Base-by-base conservation (phyloP, 495 filamentous ascomycete genomes). In the Penicillium fimorum region DNA sequence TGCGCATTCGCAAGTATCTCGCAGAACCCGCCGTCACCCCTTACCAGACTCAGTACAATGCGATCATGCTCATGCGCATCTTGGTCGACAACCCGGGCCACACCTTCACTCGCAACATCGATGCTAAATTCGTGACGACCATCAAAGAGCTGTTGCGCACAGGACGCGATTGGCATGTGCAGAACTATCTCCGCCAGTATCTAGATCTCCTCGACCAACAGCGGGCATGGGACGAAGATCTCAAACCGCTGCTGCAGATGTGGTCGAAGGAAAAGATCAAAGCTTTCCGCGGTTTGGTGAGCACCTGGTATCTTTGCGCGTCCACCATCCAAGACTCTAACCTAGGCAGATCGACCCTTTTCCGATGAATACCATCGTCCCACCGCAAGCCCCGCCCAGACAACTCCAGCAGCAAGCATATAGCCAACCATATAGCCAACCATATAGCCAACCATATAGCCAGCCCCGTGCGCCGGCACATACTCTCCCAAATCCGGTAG, bases 61-160 rank as follows among this genome's bases (percentile, higher is more conserved):
- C 89, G 50, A 87, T 97, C 62, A 99, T 97, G 95, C 80, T 99
- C 47, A 82, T 92, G 53, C 87, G 94, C 40, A 99, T 99, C 66
- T 78, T 99, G 33, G 78, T 82, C 53, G 92, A 97, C 68, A 97
- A 99, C 70, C 94, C 94, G 0, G 95, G 94, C 24, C 80, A 77
- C 54, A 90, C 85, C 15, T 97, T 99, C 68, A 94, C 92, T 10
- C 80, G 87, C 53, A 91, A 96, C 66, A 64, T 97, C 8, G 93
- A 96, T 65, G 68, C 78, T 55, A 91, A 92, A 61, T 97, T 97
- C 64, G 79, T 87, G 27, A 71, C 83, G 27, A 82, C 84, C 1
- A 71, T 91, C 47, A 94, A 95, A 73, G 86, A 90, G 47, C 72
- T 96, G 30, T 76, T 97, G 25, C 80, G 86, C 43, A 71, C 84